A percentile compares a stretch with the other conserved stretches of the same genome.
phyloP scores from a whole-genome alignment of 441 rosid species.

The Gossypium gossypioides region DNA sequence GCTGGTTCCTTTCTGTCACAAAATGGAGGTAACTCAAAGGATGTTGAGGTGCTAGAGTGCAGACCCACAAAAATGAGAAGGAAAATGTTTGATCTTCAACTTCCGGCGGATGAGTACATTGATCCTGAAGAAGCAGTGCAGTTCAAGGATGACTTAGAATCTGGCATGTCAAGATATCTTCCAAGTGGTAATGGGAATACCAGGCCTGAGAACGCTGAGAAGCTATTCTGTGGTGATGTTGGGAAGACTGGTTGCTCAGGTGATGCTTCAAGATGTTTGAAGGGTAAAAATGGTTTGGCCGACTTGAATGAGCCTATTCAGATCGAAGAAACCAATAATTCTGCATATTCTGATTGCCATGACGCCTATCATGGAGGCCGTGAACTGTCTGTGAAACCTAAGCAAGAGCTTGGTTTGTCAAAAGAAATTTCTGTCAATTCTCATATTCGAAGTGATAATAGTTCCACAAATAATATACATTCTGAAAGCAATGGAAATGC shows the following conservation, averaged over 20 bases:
- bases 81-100: constrained; percentile 82
- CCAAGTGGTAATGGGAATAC: constrained; percentile 32
- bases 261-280: constrained; percentile 28
- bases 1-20: constrained; percentile 47
- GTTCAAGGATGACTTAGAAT: constrained; percentile 32
- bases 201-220: constrained; percentile 28
- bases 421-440: constrained; percentile 34
- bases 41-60: constrained; percentile 43
- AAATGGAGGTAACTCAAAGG: constrained; percentile 50
- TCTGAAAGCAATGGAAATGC: constrained; percentile 30
- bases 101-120: constrained; percentile 79
- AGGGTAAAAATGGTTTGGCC: constrained; percentile 48
- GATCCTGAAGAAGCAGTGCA: constrained; percentile 56
- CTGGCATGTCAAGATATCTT: constrained; percentile 35
- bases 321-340: constrained; percentile 47
- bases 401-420: constrained; percentile 29
- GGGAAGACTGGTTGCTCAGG: constrained; percentile 34
- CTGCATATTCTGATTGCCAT: constrained; percentile 33
- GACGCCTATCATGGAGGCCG: constrained; percentile 27
- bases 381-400: constrained; percentile 26
- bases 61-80: constrained; percentile 64
- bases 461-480: constrained; percentile 23
- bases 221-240: constrained; percentile 24
- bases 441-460: constrained; percentile 28
- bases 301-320: constrained; percentile 75